Conservation (phyloP, 345 rosid species). For the Cardiospermum halicacabum region DNA sequence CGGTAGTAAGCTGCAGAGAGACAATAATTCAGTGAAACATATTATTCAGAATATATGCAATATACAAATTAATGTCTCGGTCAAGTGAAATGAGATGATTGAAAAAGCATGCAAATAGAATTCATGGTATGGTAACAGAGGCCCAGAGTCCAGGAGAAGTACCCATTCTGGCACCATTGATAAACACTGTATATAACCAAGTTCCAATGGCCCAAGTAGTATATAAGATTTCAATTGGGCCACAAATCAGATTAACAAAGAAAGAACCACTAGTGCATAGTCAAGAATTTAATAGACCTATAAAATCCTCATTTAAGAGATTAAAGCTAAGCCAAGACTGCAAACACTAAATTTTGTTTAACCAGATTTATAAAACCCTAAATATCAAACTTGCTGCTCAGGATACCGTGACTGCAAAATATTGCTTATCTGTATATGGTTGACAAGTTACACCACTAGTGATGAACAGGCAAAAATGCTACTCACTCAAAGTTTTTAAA, state of each 20-base stretch:
- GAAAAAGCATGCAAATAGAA: background rate
- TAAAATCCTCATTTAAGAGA: background rate
- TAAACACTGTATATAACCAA: background rate
- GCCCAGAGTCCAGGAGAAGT: background rate
- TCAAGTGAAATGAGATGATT: background rate
- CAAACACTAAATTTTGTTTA: background rate
- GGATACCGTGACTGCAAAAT: background rate
- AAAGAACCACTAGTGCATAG: background rate
- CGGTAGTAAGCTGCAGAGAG: slow-evolving; percentile 87
- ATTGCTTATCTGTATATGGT: background rate
- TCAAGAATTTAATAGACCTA: background rate
- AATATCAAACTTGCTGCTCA: background rate
- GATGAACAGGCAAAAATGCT: too few species aligned
- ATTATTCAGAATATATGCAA: background rate
- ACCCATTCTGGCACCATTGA: background rate
- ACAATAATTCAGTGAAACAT: too few species aligned
- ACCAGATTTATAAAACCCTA: background rate
- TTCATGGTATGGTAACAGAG: background rate
- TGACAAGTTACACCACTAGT: background rate
- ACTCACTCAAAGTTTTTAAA: background rate
- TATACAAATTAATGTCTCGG: background rate
- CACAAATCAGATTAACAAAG: background rate
- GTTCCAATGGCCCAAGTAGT: background rate
- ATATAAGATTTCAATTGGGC: background rate
- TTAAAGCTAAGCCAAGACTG: background rate